Evolutionary conservation across 768 basidiomycete species (phyloP).

Genomic region (Tulasnella sp.): DNA sequence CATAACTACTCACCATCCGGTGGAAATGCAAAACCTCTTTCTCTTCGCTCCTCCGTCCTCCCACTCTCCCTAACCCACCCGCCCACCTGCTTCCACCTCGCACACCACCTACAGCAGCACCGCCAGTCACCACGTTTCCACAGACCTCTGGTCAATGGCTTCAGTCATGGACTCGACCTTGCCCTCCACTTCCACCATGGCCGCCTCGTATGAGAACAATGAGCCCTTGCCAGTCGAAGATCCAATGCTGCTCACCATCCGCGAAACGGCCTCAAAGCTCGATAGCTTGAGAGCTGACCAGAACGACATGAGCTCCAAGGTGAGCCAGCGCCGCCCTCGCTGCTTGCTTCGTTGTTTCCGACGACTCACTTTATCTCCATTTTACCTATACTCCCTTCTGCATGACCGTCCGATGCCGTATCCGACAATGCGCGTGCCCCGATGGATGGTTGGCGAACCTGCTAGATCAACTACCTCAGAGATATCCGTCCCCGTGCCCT

Average conservation of each 20-base stretch:
- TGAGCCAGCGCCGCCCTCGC: neutral
- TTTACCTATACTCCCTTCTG: slow-evolving; percentile 1
- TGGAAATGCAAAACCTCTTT: neutral
- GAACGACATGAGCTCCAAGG: slow-evolving; percentile 13
- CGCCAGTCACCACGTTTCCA: neutral
- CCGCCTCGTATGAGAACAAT: slow-evolving; percentile 10
- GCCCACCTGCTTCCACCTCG: neutral
- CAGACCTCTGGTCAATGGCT: neutral
- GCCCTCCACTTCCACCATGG: slow-evolving; percentile 3
- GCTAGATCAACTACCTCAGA: slow-evolving; percentile 15
- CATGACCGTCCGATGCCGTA: neutral
- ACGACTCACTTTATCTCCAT: slow-evolving; percentile 11
- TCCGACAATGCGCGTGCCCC: neutral
- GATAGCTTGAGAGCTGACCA: neutral
- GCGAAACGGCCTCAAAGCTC: slow-evolving; percentile 12
- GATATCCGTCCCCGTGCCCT: slow-evolving; percentile 16
- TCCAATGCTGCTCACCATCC: slow-evolving; percentile 16
- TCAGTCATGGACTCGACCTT: neutral
- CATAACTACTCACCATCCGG: neutral
- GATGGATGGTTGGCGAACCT: neutral
- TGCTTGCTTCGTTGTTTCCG: neutral
- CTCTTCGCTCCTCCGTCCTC: neutral
- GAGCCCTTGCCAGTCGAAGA: slow-evolving; percentile 5
- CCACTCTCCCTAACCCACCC: neutral
- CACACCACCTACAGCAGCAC: neutral